Evolutionary conservation across 2,329 filamentous ascomycete genomes (phyloP), one percentile per base, ranked within the genome.

Genomic region (Colletotrichum incanum): DNA sequence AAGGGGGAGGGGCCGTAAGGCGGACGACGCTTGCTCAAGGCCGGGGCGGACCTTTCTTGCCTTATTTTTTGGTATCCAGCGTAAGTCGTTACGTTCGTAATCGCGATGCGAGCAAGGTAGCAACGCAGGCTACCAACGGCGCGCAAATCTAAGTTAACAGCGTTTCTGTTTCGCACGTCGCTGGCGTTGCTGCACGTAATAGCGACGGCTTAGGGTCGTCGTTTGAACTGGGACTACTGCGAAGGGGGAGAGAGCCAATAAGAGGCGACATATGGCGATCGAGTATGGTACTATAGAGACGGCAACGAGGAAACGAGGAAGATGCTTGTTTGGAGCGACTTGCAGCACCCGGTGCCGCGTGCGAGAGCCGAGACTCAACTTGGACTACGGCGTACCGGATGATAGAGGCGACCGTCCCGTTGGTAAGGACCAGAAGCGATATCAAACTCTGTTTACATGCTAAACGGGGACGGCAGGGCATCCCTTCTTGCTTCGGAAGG

Each of bases 371-470:
- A 12, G 47, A 49, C 47, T 14, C 28, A 4, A 8, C 47, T 12
- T 47, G 20, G 47, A 26, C 47, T 5, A 26, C n/a, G 47, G 18
- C 11, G n/a, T 9, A 14, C 34, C 34, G 54, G 45, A 41, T 23
- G 64, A 37, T 7, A 31, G 28, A 58, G 52, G 31, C 52, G 52
- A 37, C 28, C n/a, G 52, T 60, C 34, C 65, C 47, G 47, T 37
- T 23, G 31, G 20, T 6, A 37, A 18, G 59, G 59, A 63, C 47
- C 23, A 49, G 39, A n/a, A 26, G 28, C 11, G 23, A 55, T 65
- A 70, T 70, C 60, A 60, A 61, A 71, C 62, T 55, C 55, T 71
- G 54, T 71, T 67, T 67, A 16, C 45, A 49, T 37, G 41, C 58
- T 39, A 41, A 55, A 34, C n/a, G 26, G 55, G 20, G 64, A 49